A percentile compares a stretch with the other conserved stretches of the same genome.
phyloP scores from a whole-genome alignment of 352 stramenopile genomes.

The Globisporangium nagaii region DNA sequence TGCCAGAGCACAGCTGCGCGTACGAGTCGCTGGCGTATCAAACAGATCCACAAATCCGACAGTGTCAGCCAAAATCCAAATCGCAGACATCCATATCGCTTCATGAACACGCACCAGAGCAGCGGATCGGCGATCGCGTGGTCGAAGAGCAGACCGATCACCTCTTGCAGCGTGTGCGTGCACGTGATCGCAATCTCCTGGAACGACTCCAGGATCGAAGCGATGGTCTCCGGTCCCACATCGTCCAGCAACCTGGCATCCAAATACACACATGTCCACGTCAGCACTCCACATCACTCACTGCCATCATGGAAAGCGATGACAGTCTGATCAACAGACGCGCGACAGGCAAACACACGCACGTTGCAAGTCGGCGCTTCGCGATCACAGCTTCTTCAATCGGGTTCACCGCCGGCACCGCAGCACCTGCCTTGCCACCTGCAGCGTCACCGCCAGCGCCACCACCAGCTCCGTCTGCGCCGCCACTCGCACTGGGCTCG shows the following conservation, averaged over 20 bases:
- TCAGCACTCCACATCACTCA: neutral
- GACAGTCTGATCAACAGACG: no score
- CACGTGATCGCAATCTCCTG: constrained; percentile 62
- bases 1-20: constrained; percentile 49
- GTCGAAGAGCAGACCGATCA: constrained; percentile 66
- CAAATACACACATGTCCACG: neutral
- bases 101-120: constrained; percentile 31
- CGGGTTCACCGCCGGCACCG: constrained; percentile 29
- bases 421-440: constrained; percentile 9
- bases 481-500: neutral
- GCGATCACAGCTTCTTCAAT: constrained; percentile 61
- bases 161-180: constrained; percentile 63
- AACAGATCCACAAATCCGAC: neutral
- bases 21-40: constrained; percentile 39
- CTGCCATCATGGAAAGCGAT: neutral
- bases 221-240: constrained; percentile 33
- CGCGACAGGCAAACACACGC: constrained; percentile 13
- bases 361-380: constrained; percentile 47
- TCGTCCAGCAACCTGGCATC: constrained; percentile 63
- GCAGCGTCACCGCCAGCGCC: neutral
- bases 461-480: neutral
- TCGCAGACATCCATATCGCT: neutral
- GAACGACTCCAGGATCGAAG: constrained; percentile 42
- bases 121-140: constrained; percentile 57
- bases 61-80: neutral